Percentiles rank a stretch among this genome's conserved stretches.
These are phyloP conservation scores for Massariosphaeria phaeospora DNA, from an alignment of 495 filamentous ascomycete genomes.

Conservation along the genomic window DNA sequence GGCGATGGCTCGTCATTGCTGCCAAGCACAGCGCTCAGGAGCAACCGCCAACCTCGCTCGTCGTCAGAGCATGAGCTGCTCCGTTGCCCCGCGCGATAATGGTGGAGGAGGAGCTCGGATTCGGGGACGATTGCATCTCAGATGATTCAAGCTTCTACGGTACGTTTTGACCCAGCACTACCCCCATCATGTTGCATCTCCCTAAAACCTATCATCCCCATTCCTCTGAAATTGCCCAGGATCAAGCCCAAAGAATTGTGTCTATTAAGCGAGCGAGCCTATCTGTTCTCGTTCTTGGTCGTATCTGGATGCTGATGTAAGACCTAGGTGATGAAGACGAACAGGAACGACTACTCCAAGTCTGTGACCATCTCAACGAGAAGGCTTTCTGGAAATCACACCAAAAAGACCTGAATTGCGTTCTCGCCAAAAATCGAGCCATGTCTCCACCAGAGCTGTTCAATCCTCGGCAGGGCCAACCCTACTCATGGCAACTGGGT, in stretches of 20 bases:
- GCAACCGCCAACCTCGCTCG: constrained; percentile 5
- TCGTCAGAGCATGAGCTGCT: constrained; percentile 1
- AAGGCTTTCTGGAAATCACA: constrained; percentile 2
- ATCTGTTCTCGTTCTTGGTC: too few species aligned
- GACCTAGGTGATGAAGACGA: constrained; percentile 24
- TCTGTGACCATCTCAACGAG: constrained; percentile 10
- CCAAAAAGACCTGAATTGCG: constrained; percentile 4
- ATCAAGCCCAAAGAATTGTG: background rate
- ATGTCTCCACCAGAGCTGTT: constrained; percentile 32
- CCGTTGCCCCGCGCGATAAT: background rate
- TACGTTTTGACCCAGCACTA: constrained; percentile 17
- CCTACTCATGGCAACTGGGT: constrained; percentile 47
- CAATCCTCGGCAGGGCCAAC: constrained; percentile 46
- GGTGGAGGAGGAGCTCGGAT: constrained; percentile 28
- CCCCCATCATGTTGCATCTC: too few species aligned
- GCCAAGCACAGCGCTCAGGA: constrained; percentile 2
- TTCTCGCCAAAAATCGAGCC: background rate
- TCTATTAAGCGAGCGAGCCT: too few species aligned
- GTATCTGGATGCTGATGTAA: constrained; percentile 13
- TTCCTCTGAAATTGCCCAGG: background rate
- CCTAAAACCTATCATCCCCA: background rate
- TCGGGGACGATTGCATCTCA: constrained; percentile 36
- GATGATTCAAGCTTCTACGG: constrained; percentile 42
- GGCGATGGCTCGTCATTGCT: constrained; percentile 3
- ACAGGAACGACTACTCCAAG: constrained; percentile 12